These are phyloP conservation scores for Myochromella boudieri DNA, from an alignment of 768 basidiomycete genomes.

Conservation along the genomic window DNA sequence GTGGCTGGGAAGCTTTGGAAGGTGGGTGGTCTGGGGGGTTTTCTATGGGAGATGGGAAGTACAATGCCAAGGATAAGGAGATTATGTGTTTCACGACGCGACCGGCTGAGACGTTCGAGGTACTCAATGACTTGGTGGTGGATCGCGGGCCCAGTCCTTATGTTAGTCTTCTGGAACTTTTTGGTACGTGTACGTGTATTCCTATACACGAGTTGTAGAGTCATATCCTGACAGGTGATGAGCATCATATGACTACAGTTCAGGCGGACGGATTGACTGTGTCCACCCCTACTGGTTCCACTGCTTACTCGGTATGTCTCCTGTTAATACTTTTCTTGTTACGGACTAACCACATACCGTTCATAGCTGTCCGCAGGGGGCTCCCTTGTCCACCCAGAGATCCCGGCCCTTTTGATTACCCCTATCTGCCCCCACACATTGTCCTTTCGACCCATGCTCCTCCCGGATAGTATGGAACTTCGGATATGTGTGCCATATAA, in stretches of 20 bases:
- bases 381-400: conserved; percentile 96
- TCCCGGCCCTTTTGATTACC: conserved; percentile 93
- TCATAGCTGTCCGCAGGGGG: conserved; percentile 89
- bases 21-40: conserved; percentile 59
- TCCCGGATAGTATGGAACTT: conserved; percentile 98
- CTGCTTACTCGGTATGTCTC: conserved; percentile 88
- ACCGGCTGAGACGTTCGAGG: conserved; percentile 95
- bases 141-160: conserved; percentile 98
- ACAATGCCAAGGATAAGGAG: conserved; percentile 80
- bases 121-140: conserved; percentile 94
- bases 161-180: conserved; percentile 92
- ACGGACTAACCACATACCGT: conserved; percentile 6
- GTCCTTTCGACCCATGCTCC: conserved; percentile 97
- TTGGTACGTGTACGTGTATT: conserved; percentile 60
- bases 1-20: conserved; percentile 96
- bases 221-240: conserved; percentile 66
- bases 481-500: conserved; percentile 99
- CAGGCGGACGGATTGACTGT: conserved; percentile 97
- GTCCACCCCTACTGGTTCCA: conserved; percentile 97
- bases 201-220: neutral
- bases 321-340: neutral
- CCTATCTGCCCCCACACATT: conserved; percentile 98
- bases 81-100: conserved; percentile 98
- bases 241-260: conserved; percentile 98
- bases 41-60: conserved; percentile 41